Evolutionary conservation across 768 basidiomycete species (phyloP), one percentile per base, ranked within the genome.

Genomic region (Lanmaoa rubissima): DNA sequence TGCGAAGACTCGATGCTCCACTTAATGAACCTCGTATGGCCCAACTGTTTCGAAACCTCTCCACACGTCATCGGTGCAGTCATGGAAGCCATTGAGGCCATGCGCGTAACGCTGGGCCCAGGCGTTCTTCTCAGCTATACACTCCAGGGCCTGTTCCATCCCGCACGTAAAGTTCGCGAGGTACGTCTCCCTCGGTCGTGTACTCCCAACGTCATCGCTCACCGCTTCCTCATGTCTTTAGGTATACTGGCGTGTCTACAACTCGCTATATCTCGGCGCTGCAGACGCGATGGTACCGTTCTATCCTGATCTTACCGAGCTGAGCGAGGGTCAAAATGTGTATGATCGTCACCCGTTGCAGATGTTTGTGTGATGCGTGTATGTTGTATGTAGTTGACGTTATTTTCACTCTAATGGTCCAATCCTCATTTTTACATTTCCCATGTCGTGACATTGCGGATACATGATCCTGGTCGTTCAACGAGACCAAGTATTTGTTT

Each of bases 1-100:
- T 95, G 94, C 65, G 97, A 99, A 75, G 97, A 99, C 74, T 96
- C 96, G 13, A 92, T 98, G 85, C 82, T 94, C 51, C 97, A 99
- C 68, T 75, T 98, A 48, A 92, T 98, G 88, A 99, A 99, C 71
- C 83, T 99, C 28, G 91, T 98, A 14, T 98, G 95, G 95, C 97
- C 97, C 2, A 98, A 98, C 70, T 95, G 94, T 73, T 98, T 98
- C 72, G 96, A 98, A 77, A 96, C 95, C 2, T 93, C 90, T 14
- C 97, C 97, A 6, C 97, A 99, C 75, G 95, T 99, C 58, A 98
- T 98, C 60, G 94, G 93, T 34, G 92, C 94, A 6, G 92, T 98
- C 42, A 95, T 98, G 92, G 97, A 98, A 48, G 97, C 97, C 0
- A 82, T 99, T 65, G 97, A 98, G 74, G 92, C 92, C 1, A 98